phyloP scores from a whole-genome alignment of 78 protist genomes.

The Dictyostelium capitatum region DNA sequence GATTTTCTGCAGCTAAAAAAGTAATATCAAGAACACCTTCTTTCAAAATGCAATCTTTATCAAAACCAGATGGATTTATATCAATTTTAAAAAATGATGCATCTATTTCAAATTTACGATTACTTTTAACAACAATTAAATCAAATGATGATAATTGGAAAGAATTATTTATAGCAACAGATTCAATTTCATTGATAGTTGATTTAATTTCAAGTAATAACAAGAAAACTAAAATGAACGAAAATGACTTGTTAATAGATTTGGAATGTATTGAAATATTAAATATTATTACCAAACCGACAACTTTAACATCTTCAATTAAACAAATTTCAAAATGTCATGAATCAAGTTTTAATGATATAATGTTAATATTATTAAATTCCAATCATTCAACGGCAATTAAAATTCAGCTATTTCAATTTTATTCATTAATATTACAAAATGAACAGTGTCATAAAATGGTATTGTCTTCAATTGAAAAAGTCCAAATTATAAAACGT shows the following conservation, averaged over 20 bases:
- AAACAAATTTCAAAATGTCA: constrained; percentile 19
- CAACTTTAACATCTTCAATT: constrained; percentile 5
- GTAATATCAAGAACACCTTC: neutral
- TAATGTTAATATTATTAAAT: constrained; percentile 7
- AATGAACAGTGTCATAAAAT: constrained; percentile 21
- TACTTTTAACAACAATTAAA: neutral
- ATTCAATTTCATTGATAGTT: neutral
- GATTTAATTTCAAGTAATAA: constrained; percentile 26
- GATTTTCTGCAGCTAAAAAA: neutral
- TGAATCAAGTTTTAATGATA: constrained; percentile 11
- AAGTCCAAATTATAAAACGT: constrained; percentile 25
- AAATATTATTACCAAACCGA: neutral
- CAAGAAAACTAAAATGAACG: constrained; percentile 6
- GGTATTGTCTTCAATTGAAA: constrained; percentile 26
- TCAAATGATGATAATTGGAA: neutral
- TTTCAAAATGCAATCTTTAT: neutral
- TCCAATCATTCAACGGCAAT: neutral
- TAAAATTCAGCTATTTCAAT: neutral
- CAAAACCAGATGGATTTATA: constrained; percentile 19
- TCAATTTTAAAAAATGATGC: constrained; percentile 21
- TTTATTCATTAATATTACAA: neutral
- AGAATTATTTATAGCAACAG: neutral
- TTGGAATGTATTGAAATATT: constrained; percentile 12
- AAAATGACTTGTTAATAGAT: constrained; percentile 14
- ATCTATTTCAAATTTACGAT: constrained; percentile 3